These are phyloP conservation scores for Bryoerythrophyllum caledonicum DNA, from an alignment of 225 moss, liverwort and hornwort species.

Conservation along the genomic window DNA sequence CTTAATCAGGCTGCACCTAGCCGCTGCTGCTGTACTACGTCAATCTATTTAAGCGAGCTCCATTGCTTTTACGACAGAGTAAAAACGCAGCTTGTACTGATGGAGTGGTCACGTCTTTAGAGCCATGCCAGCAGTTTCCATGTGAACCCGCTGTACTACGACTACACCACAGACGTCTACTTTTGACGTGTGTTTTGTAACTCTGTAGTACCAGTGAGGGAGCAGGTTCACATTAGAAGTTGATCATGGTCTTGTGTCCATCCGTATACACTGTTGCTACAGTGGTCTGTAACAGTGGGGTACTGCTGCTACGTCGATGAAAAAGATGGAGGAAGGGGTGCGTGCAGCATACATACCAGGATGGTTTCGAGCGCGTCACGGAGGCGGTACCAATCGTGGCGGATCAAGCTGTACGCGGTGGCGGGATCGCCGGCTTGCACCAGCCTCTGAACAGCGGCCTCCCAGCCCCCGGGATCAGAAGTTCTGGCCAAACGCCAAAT, in stretches of 20 bases:
- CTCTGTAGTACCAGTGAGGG: neutral
- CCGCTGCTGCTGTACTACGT: neutral
- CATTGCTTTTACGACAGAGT: neutral
- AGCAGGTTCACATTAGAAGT: neutral
- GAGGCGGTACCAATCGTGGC: constrained; percentile 83
- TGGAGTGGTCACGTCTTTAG: neutral
- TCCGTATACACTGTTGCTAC: neutral
- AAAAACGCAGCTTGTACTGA: neutral
- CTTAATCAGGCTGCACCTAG: neutral
- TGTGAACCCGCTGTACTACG: constrained; percentile 7
- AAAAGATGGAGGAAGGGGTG: no score
- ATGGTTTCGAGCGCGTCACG: constrained; percentile 70
- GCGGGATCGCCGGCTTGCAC: constrained; percentile 71
- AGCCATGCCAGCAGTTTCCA: neutral
- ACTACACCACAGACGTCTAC: neutral
- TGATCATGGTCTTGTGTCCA: neutral
- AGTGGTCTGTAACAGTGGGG: neutral
- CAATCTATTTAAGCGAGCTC: neutral
- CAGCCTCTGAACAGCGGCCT: constrained; percentile 66
- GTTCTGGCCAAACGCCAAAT: constrained; percentile 41
- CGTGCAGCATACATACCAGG: constrained; percentile 32
- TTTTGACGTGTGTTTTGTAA: neutral
- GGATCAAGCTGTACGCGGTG: constrained; percentile 53
- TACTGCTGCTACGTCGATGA: no score
- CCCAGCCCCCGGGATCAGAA: constrained; percentile 65